These are phyloP conservation scores for Fusarium metavorans DNA, from an alignment of 2,329 filamentous ascomycete genomes.

Conservation along the genomic window DNA sequence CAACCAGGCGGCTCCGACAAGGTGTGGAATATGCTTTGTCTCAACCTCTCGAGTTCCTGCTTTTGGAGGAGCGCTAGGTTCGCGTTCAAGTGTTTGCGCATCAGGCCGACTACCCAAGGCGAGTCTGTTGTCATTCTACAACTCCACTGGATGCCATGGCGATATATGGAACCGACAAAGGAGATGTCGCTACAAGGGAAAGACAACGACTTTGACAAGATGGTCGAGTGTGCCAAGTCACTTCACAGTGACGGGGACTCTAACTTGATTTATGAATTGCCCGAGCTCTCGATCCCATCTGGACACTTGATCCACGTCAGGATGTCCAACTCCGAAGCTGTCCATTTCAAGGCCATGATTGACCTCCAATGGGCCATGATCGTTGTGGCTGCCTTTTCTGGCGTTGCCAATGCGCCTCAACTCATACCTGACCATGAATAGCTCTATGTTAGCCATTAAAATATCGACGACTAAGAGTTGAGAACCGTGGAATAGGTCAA, in stretches of 20 bases:
- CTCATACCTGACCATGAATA: background rate
- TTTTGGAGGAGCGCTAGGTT: background rate
- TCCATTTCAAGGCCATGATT: background rate
- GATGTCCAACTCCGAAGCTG: background rate
- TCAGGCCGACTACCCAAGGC: background rate
- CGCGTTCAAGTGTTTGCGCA: background rate
- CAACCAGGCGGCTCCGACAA: background rate
- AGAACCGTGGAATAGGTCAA: background rate
- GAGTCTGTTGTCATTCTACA: background rate
- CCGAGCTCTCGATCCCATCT: background rate
- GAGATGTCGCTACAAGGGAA: background rate
- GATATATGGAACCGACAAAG: background rate
- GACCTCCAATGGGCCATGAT: constrained; percentile 10
- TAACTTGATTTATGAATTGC: background rate
- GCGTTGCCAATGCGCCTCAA: background rate
- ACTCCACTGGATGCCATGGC: constrained; percentile 20
- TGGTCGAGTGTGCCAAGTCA: background rate
- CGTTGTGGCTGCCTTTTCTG: background rate
- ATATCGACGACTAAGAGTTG: background rate
- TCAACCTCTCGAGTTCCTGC: background rate
- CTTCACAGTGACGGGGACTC: background rate
- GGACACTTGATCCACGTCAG: background rate
- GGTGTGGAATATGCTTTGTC: constrained; percentile 12
- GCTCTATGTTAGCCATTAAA: background rate
- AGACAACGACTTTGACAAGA: background rate